A percentile compares a stretch with the other conserved stretches of the same genome.
Evolutionary conservation across 2,329 filamentous ascomycete species (phyloP).

Genomic region (Westerdykella sp.): DNA sequence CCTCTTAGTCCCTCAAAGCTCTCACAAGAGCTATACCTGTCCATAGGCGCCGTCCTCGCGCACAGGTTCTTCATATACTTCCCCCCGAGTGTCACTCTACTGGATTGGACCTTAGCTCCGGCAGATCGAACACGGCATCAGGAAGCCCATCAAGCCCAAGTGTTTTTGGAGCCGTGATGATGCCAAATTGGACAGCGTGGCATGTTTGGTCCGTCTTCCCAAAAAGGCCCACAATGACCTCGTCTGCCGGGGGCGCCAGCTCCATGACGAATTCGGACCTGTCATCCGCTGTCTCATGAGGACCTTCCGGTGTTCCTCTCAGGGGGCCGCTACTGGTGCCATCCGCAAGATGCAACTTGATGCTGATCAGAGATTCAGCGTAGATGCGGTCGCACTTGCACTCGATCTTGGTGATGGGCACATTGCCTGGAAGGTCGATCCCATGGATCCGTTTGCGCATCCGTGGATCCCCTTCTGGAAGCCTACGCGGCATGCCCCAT

Average conservation of each 20-base stretch:
- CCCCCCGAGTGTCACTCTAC: neutral
- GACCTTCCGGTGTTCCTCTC: too few relatives aligned
- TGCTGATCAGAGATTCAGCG: too few relatives aligned
- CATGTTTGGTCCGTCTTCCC: too few relatives aligned
- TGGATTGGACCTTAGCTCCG: slow-evolving; percentile 37
- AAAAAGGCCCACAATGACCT: slow-evolving; percentile 45
- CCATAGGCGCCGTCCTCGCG: neutral
- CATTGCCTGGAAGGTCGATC: slow-evolving; percentile 21
- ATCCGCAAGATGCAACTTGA: too few relatives aligned
- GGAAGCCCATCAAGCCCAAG: slow-evolving; percentile 40
- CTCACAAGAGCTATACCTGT: neutral
- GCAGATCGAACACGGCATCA: slow-evolving; percentile 37
- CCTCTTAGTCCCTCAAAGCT: neutral
- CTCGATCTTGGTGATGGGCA: slow-evolving; percentile 28
- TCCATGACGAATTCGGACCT: slow-evolving; percentile 9
- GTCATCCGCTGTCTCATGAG: too few relatives aligned
- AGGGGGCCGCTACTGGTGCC: too few relatives aligned
- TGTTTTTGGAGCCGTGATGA: slow-evolving; percentile 41
- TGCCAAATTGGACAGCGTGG: slow-evolving; percentile 42
- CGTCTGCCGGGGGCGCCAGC: slow-evolving; percentile 27
- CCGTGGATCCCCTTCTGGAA: too few relatives aligned
- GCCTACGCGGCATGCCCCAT: slow-evolving; percentile 28
- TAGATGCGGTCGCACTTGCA: slow-evolving; percentile 21
- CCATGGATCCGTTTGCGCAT: slow-evolving; percentile 12
- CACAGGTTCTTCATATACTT: too few relatives aligned